A percentile compares a stretch with the other conserved stretches of the same genome.
phyloP scores from a whole-genome alignment of 306 rosid species.

The Bauhinia variegata region DNA sequence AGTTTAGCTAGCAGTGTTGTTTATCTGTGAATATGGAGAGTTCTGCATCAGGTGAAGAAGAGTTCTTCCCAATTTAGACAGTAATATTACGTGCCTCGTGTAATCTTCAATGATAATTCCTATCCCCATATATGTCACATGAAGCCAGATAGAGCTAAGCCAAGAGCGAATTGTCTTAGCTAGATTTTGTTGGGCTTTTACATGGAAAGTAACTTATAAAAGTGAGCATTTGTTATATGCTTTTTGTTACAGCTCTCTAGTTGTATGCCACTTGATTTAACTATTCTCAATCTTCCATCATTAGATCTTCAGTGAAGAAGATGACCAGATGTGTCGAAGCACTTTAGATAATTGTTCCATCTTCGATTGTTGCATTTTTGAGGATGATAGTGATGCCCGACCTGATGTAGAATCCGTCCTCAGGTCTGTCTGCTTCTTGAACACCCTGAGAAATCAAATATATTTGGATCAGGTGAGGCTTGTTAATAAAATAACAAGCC shows the following conservation, averaged over 20 bases:
- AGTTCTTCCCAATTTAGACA: too few species aligned
- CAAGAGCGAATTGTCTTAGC: too few species aligned
- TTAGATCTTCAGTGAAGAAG: constrained; percentile 22
- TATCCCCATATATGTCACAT: background rate
- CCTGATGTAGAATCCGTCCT: constrained; percentile 78
- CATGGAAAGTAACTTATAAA: background rate
- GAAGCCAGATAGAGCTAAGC: too few species aligned
- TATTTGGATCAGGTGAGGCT: constrained; percentile 23
- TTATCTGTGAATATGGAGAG: background rate
- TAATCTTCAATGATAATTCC: constrained; percentile 21
- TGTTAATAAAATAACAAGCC: background rate
- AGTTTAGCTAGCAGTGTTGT: background rate
- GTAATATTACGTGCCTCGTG: too few species aligned
- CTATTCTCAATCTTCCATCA: constrained; percentile 17
- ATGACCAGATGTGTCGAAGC: background rate
- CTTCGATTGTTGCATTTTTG: constrained; percentile 85
- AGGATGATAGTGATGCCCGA: constrained; percentile 69
- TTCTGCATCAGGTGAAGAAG: background rate
- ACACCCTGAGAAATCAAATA: constrained; percentile 65
- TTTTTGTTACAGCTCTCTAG: too few species aligned
- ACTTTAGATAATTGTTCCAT: constrained; percentile 69
- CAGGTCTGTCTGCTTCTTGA: constrained; percentile 74
- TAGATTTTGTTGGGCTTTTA: background rate
- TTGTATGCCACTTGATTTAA: constrained; percentile 14
- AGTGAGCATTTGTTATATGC: too few species aligned